phyloP scores from a whole-genome alignment of 192 early-diverging fungal species.

The Funneliformis geosporum region DNA sequence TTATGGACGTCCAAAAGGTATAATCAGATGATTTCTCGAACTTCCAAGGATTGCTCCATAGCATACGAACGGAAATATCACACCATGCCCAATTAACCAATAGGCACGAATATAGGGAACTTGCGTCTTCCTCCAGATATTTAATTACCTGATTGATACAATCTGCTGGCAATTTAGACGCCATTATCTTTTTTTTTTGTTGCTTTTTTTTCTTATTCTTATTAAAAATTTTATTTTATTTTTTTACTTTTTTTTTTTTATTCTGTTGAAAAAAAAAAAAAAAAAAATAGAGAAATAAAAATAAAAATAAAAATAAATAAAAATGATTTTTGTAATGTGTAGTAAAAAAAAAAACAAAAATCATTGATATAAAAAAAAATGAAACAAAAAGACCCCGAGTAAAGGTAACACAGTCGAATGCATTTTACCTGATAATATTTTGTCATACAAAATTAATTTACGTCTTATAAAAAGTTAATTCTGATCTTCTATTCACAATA shows the following conservation, averaged over 20 bases:
- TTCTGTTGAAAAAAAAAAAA: background rate
- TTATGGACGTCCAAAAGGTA: background rate
- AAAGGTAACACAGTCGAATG: background rate
- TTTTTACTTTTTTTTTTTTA: background rate
- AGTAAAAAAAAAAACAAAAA: background rate
- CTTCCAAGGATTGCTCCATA: conserved; percentile 16
- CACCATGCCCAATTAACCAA: conserved; percentile 17
- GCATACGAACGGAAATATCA: background rate
- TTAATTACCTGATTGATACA: conserved; percentile 6
- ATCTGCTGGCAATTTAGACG: background rate
- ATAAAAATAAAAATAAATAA: background rate
- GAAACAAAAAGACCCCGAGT: background rate
- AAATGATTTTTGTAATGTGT: background rate
- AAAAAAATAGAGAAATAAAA: too few relatives aligned
- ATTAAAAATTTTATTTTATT: too few relatives aligned
- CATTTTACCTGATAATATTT: background rate
- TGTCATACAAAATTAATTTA: background rate
- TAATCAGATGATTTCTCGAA: background rate
- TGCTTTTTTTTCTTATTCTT: too few relatives aligned
- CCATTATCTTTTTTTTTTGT: background rate
- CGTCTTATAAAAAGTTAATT: background rate
- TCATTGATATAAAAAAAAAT: background rate
- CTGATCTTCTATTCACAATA: background rate
- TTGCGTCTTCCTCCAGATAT: background rate
- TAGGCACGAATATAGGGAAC: conserved; percentile 3